phyloP scores from a whole-genome alignment of 768 basidiomycete species.

The Roridomyces roridus region DNA sequence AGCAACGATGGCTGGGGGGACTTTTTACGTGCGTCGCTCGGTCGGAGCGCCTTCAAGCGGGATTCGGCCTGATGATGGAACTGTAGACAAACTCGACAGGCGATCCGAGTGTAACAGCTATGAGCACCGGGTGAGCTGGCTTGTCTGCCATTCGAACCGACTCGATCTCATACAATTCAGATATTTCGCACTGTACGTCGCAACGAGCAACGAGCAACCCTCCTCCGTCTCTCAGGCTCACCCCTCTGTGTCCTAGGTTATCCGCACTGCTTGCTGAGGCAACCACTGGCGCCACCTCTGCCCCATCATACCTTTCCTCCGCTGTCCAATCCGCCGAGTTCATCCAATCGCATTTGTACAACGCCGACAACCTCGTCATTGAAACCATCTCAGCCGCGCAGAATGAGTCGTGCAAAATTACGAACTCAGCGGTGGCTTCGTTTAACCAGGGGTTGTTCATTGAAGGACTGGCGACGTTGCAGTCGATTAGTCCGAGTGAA shows the following conservation, averaged over 20 bases:
- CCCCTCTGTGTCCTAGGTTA: not conserved
- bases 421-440: not conserved
- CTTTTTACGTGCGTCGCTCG: constrained; percentile 4
- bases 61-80: not conserved
- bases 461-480: constrained; percentile 18
- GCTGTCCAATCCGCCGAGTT: constrained; percentile 8
- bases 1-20: constrained; percentile 16
- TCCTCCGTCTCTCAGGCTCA: not conserved
- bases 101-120: constrained; percentile 3
- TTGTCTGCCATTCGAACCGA: not conserved
- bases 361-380: not conserved
- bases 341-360: constrained; percentile 17
- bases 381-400: constrained; percentile 3
- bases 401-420: constrained; percentile 8
- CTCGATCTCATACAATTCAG: not conserved
- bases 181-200: constrained; percentile 8
- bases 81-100: constrained; percentile 1
- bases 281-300: too few relatives aligned
- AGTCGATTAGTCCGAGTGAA: constrained; percentile 7
- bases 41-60: not conserved
- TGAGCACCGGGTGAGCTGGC: constrained; percentile 15
- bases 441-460: constrained; percentile 20
- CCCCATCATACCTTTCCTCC: constrained; percentile 6
- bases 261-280: constrained; percentile 3
- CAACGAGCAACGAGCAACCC: too few relatives aligned